phyloP scores from a whole-genome alignment of 129 eudicot species.

The Centella asiatica region DNA sequence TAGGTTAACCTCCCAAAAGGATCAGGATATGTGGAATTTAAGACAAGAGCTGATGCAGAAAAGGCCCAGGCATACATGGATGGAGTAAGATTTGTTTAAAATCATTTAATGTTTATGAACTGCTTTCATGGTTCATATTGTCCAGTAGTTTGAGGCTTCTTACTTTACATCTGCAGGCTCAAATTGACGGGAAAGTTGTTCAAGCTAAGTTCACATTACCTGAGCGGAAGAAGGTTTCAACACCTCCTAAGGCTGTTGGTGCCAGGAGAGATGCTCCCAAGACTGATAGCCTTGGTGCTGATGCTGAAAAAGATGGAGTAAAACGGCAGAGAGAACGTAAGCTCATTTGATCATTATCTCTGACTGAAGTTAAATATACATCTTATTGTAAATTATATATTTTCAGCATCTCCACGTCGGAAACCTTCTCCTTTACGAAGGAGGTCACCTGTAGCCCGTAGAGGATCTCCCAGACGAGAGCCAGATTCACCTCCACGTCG shows the following conservation, averaged over 20 bases:
- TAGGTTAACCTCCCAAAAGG: constrained; percentile 23
- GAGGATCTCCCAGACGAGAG: constrained; percentile 35
- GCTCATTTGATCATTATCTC: too few relatives aligned
- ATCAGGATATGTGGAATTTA: constrained; percentile 33
- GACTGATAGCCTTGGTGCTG: constrained; percentile 44
- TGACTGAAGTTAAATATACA: too few relatives aligned
- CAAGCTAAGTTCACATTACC: constrained; percentile 81
- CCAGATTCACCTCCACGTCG: constrained; percentile 69
- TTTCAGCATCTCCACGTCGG: constrained; percentile 63
- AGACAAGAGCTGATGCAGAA: constrained; percentile 32
- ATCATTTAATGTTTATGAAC: not conserved
- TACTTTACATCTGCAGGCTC: constrained; percentile 43
- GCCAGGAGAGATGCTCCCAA: constrained; percentile 50
- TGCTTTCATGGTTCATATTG: not conserved
- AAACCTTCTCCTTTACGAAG: constrained; percentile 53
- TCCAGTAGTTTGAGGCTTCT: constrained; percentile 8
- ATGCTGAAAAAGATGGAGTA: constrained; percentile 63
- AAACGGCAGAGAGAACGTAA: constrained; percentile 37
- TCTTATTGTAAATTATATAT: not conserved
- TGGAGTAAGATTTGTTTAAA: constrained; percentile 40
- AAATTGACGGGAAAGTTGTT: constrained; percentile 82
- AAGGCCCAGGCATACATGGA: constrained; percentile 53
- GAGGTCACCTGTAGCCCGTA: constrained; percentile 49
- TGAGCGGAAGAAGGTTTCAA: constrained; percentile 52
- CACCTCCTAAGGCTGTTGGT: constrained; percentile 71